Evolutionary conservation across 495 filamentous ascomycete species (phyloP).

Genomic region (Acidomyces sp.): DNA sequence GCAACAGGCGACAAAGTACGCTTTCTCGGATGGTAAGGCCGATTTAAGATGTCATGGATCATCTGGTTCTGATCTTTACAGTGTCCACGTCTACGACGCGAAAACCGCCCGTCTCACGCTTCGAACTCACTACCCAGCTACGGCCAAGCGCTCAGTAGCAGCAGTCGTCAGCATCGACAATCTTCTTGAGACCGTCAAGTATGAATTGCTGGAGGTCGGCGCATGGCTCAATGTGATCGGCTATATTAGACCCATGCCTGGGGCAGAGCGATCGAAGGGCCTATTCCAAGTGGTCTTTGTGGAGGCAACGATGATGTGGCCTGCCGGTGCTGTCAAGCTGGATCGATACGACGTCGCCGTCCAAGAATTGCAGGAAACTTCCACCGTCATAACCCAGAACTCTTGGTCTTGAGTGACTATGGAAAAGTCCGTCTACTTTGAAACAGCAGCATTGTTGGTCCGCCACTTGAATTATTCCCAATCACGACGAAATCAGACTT

Average conservation of each 20-base stretch:
- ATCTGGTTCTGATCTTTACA: conserved; percentile 24
- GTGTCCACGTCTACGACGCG: conserved; percentile 56
- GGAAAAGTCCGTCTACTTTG: no score
- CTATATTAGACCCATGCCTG: conserved; percentile 43
- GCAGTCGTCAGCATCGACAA: conserved; percentile 58
- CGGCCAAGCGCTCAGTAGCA: conserved; percentile 25
- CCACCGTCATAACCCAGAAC: no score
- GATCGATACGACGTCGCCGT: conserved; percentile 16
- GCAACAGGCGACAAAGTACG: conserved; percentile 61
- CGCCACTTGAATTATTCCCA: no score
- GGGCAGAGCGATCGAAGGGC: background rate
- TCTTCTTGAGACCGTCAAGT: conserved; percentile 49
- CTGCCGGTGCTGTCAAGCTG: conserved; percentile 19
- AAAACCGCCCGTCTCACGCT: conserved; percentile 47
- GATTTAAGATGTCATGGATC: background rate
- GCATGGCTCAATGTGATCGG: conserved; percentile 86
- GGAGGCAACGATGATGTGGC: conserved; percentile 24
- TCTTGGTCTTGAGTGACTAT: no score
- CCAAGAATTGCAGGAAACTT: conserved; percentile 5
- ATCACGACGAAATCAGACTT: no score
- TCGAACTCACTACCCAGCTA: conserved; percentile 49
- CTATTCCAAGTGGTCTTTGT: conserved; percentile 1
- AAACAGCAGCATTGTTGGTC: no score
- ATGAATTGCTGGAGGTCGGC: conserved; percentile 56
- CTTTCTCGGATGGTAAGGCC: conserved; percentile 77